Base-by-base conservation (phyloP, 352 stramenopile species). In the Globisporangium carolinianum region DNA sequence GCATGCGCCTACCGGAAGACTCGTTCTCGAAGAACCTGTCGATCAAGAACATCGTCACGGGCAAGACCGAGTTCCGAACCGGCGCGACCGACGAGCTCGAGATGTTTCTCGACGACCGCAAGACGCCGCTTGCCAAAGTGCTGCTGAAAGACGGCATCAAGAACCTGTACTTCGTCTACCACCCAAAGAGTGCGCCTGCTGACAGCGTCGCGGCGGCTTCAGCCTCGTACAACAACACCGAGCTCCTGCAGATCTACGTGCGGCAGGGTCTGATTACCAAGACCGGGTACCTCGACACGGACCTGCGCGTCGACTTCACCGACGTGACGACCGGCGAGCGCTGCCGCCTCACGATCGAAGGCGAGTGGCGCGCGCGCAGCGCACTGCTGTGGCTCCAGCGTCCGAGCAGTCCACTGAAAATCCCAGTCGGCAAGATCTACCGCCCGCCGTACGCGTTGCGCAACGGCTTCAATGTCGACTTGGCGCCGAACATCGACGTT, bases 241-340 rank as follows among this genome's bases (percentile, higher is more conserved):
- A 59, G 15, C 35, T 60, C 9, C 37, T 61, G 1, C 55, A 61
- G 32, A n/a, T 61, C 14, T 61, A 61, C 37, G 48, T 61, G 47
- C 53, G 54, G 47, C 47, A 61, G 39, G 38, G 47, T 0, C 18
- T 42, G 14, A 42, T 9, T 8, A 55, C 24, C 5, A 47, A 36
- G 38, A 45, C 11, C 4, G 24, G 18, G 4, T 61, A 61, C 48
- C 47, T 55, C 12, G 47, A 61, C 18, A 55, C 39, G 39, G 12
- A 50, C 4, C 11, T 61, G 47, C 47, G 55, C 2, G 55, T 55
- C 24, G 55, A 61, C 47, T 61, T 61, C 24, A 55, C 38, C 12
- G 55, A 61, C 17, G 14, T 47, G 18, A 51, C 55, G 10, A 61
- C 55, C 5, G 47, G 47, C 32, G 39, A 55, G 47, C 55, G 39